Conservation (phyloP, 139 green algal genomes). For the Haematococcus sp. region DNA sequence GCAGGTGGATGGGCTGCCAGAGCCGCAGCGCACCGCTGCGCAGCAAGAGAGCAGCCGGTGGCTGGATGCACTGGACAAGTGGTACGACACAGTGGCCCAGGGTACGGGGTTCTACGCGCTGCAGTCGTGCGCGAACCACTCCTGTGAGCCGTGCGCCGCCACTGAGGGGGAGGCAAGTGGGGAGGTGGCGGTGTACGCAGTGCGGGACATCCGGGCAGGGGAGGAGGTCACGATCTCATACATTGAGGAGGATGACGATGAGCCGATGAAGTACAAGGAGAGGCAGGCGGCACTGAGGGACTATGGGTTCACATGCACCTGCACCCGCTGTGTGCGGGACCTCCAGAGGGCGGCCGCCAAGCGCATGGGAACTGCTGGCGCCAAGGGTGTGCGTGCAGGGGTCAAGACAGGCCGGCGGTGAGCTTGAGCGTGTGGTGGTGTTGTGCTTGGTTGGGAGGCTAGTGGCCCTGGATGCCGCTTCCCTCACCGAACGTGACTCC, state of each 20-base stretch:
- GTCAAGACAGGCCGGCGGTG: constrained; percentile 1
- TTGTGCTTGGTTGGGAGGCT: no score
- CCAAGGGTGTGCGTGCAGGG: neutral
- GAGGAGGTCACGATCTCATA: constrained; percentile 80
- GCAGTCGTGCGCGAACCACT: constrained; percentile 90
- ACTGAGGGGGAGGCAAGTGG: constrained; percentile 52
- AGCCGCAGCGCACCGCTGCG: constrained; percentile 27
- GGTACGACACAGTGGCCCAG: constrained; percentile 55
- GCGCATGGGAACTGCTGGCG: neutral
- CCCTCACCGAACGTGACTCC: no score
- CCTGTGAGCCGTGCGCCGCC: constrained; percentile 74
- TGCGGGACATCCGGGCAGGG: constrained; percentile 46
- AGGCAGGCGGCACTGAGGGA: constrained; percentile 57
- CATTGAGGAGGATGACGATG: constrained; percentile 61
- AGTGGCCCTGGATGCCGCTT: no score
- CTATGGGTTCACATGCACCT: constrained; percentile 83
- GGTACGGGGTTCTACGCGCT: constrained; percentile 87
- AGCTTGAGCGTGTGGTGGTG: no score
- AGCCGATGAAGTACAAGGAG: constrained; percentile 22
- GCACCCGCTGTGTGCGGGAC: constrained; percentile 35
- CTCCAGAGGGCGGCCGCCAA: neutral
- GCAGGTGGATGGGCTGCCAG: constrained; percentile 31
- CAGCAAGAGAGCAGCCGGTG: constrained; percentile 41
- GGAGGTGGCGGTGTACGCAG: constrained; percentile 52
- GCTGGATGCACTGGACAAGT: constrained; percentile 68